Conservation (phyloP, 345 rosid species). For the Kandelia obovata region DNA sequence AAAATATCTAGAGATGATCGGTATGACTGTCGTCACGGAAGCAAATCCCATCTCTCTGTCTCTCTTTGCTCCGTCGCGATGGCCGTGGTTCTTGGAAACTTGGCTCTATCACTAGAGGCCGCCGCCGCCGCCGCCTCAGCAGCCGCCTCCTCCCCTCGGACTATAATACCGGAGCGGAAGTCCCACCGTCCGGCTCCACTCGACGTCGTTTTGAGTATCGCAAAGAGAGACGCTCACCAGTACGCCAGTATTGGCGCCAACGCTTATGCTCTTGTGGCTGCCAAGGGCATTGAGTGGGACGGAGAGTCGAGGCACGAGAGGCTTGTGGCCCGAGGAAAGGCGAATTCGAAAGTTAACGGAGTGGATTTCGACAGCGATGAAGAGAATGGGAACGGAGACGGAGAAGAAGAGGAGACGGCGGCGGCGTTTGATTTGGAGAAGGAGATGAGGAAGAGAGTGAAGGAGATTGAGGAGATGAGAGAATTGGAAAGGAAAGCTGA, state of each 20-base stretch:
- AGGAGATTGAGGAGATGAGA: constrained; percentile 77
- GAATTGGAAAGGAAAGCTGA: constrained; percentile 88
- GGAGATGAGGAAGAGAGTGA: constrained; percentile 69
- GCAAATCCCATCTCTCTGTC: constrained; percentile 10
- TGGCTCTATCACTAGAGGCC: constrained; percentile 56
- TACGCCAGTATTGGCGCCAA: constrained; percentile 25
- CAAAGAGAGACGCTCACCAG: constrained; percentile 47
- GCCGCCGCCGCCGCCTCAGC: neutral
- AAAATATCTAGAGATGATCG: too few relatives aligned
- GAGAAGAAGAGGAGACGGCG: constrained; percentile 38
- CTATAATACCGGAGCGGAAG: constrained; percentile 52
- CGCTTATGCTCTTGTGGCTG: constrained; percentile 5
- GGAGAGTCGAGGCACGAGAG: constrained; percentile 46
- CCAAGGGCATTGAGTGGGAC: constrained; percentile 52
- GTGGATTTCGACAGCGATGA: constrained; percentile 67
- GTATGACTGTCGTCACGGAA: neutral
- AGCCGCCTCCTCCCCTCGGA: constrained; percentile 32
- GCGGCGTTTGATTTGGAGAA: constrained; percentile 54
- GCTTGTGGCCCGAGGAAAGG: constrained; percentile 43
- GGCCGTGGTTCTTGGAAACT: constrained; percentile 75
- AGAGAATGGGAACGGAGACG: constrained; percentile 43
- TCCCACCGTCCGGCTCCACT: constrained; percentile 35
- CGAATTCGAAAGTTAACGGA: constrained; percentile 61
- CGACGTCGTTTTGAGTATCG: constrained; percentile 48
- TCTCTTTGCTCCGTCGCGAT: constrained; percentile 24